A percentile compares a stretch with the other conserved stretches of the same genome.
Conservation (phyloP, 75 land plant species). For the Ceratopteris richardii region DNA sequence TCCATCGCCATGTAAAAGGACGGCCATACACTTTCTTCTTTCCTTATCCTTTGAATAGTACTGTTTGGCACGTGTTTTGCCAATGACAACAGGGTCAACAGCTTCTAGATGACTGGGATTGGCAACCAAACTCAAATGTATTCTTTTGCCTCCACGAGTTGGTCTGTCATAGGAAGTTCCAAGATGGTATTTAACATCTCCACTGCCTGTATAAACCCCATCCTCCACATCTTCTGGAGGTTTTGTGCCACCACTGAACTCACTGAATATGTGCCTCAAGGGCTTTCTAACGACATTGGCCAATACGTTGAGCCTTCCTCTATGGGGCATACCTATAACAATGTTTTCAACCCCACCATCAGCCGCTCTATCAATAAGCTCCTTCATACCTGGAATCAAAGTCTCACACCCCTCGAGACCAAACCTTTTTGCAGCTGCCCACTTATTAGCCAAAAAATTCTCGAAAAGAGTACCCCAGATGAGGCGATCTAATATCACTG, state of each 20-base stretch:
- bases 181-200: constrained; percentile 95
- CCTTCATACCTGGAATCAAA: constrained; percentile 97
- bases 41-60: constrained; percentile 76
- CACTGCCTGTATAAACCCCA: constrained; percentile 89
- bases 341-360: constrained; percentile 92
- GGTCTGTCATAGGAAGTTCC: constrained; percentile 98
- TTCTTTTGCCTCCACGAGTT: constrained; percentile 79
- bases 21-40: constrained; percentile 65
- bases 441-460: constrained; percentile 85
- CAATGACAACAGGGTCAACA: constrained; percentile 94
- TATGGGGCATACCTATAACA: constrained; percentile 93
- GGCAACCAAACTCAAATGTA: constrained; percentile 88
- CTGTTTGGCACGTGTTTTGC: constrained; percentile 94
- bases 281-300: constrained; percentile 96
- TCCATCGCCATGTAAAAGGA: constrained; percentile 96
- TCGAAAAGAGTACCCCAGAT: constrained; percentile 90
- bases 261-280: constrained; percentile 83
- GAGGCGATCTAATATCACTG: constrained; percentile 86
- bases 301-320: constrained; percentile 90
- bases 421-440: constrained; percentile 94
- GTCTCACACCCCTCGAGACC: constrained; percentile 97
- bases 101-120: constrained; percentile 99
- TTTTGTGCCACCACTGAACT: constrained; percentile 78
- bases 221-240: constrained; percentile 55
- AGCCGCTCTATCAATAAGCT: constrained; percentile 85